Evolutionary conservation across 768 basidiomycete species (phyloP).

Genomic region (Collybia sordida): DNA sequence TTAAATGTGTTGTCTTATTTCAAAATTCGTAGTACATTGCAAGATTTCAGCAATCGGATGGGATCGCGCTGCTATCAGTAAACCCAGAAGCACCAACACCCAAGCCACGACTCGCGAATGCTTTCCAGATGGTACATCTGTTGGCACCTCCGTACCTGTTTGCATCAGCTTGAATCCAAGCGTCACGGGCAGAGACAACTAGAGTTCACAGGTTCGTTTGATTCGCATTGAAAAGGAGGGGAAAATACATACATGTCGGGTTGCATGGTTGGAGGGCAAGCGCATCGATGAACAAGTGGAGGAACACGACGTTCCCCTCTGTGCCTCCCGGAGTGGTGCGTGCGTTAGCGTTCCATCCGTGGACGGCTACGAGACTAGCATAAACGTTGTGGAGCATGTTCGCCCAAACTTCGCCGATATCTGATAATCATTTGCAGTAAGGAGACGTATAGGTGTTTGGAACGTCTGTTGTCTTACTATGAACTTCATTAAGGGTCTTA

Average conservation of each 20-base stretch:
- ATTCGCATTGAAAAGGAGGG: neutral
- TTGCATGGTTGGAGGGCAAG: constrained; percentile 33
- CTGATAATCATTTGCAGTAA: constrained; percentile 1
- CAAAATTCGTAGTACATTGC: too few species aligned
- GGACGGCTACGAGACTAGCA: constrained; percentile 15
- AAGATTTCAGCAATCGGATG: constrained; percentile 23
- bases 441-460: neutral
- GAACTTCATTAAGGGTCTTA: constrained; percentile 31
- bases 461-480: constrained; percentile 22
- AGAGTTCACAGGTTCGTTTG: neutral
- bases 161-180: constrained; percentile 40
- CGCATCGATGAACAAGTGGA: constrained; percentile 38
- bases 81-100: constrained; percentile 32
- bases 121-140: constrained; percentile 35
- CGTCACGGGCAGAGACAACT: constrained; percentile 38
- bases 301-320: constrained; percentile 34
- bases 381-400: constrained; percentile 23
- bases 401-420: constrained; percentile 45
- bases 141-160: constrained; percentile 37
- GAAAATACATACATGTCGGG: constrained; percentile 29
- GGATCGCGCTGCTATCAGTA: constrained; percentile 25
- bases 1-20: too few species aligned
- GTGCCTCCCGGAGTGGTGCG: constrained; percentile 24
- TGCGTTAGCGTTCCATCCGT: constrained; percentile 19
- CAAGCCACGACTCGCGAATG: constrained; percentile 39